A percentile compares a stretch with the other conserved stretches of the same genome.
Evolutionary conservation across 2,329 filamentous ascomycete species (phyloP).

Genomic region (Colletotrichum sp.): DNA sequence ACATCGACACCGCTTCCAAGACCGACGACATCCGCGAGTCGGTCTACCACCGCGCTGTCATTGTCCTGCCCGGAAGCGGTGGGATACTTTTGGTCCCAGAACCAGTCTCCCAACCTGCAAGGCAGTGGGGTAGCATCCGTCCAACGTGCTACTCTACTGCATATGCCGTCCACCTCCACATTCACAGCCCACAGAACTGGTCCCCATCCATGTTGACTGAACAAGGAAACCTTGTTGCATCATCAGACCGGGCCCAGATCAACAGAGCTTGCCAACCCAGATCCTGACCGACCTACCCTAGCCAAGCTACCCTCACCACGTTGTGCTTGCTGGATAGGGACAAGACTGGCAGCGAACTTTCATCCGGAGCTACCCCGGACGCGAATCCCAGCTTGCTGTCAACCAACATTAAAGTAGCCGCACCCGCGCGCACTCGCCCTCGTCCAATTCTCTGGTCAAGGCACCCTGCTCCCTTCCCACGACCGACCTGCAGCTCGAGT

Average conservation of each 20-base stretch:
- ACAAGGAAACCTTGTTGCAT: constrained; percentile 17
- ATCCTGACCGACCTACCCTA: background rate
- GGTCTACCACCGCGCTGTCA: background rate
- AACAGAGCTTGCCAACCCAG: background rate
- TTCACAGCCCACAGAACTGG: background rate
- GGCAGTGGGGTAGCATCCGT: constrained; percentile 2
- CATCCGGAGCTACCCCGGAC: background rate
- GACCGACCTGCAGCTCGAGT: background rate
- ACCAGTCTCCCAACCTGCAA: background rate
- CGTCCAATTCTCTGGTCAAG: background rate
- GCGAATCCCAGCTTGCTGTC: background rate
- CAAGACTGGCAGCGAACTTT: background rate
- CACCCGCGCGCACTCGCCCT: background rate
- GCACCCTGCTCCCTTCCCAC: background rate
- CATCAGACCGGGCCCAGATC: constrained; percentile 6
- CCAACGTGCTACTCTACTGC: background rate
- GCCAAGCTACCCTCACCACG: background rate
- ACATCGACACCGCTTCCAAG: background rate
- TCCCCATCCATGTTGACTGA: background rate
- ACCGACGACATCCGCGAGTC: background rate
- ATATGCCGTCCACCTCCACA: background rate
- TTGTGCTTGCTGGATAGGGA: background rate
- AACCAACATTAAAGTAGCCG: constrained; percentile 8
- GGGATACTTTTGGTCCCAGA: background rate
- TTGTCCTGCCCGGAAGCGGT: background rate